Evolutionary conservation across 2,329 filamentous ascomycete genomes (phyloP).

Genomic region (Calonectria pseudoturangicola): DNA sequence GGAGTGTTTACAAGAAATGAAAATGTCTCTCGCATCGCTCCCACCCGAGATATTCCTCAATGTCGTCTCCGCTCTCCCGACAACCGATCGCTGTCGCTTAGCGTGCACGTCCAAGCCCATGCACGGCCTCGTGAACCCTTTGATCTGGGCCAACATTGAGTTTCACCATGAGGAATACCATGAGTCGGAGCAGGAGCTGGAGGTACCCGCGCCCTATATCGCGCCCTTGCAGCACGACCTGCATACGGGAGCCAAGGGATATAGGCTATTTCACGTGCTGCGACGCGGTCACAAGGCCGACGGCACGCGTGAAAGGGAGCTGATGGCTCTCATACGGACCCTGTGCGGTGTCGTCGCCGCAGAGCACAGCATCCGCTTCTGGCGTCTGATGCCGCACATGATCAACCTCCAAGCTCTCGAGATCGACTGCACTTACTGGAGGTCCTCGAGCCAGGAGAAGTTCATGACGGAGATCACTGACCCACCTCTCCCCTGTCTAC

Average conservation of each 20-base stretch:
- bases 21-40: neutral
- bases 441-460: neutral
- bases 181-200: neutral
- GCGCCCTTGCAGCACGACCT: neutral
- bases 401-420: neutral
- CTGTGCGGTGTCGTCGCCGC: neutral
- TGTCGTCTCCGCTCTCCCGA: neutral
- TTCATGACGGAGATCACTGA: neutral
- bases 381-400: conserved; percentile 11
- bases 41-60: conserved; percentile 5
- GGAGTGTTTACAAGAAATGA: no score
- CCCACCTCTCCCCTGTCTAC: neutral
- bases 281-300: neutral
- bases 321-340: neutral
- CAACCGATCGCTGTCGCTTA: neutral
- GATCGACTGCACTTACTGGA: conserved; percentile 6
- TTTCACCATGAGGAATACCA: neutral
- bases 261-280: neutral
- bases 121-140: neutral
- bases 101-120: conserved; percentile 7
- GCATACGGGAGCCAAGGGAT: neutral
- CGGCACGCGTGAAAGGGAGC: neutral
- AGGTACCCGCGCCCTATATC: neutral
- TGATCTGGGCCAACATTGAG: conserved; percentile 16
- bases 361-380: neutral